Conservation (phyloP, 257 asterid genomes). For the Nicotiana undulata region DNA sequence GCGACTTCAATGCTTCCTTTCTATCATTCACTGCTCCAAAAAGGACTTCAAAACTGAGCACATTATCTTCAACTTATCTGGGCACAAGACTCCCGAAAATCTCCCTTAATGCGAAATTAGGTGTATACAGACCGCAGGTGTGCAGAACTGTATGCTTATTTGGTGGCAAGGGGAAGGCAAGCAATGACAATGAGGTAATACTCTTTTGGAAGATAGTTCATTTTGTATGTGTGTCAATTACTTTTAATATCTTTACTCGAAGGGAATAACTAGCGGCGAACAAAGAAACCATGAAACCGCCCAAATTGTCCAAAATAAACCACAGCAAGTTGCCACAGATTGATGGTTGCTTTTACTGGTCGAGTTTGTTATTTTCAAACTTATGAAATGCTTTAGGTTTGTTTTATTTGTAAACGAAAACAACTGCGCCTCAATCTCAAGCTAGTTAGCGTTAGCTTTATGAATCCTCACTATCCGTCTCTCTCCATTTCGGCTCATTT, state of each 20-base stretch:
- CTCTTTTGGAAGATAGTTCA: neutral
- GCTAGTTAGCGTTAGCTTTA: neutral
- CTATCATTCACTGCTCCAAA: constrained; percentile 16
- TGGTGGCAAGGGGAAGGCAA: constrained; percentile 52
- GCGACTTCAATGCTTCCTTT: neutral
- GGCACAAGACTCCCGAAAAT: constrained; percentile 24
- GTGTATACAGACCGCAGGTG: constrained; percentile 16
- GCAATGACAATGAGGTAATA: constrained; percentile 47
- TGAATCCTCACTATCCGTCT: neutral
- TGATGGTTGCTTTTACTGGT: neutral
- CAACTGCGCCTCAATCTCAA: neutral
- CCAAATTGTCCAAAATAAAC: neutral
- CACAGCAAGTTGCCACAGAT: neutral
- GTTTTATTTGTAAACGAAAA: neutral
- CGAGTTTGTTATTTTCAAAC: neutral
- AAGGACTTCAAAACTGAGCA: constrained; percentile 9
- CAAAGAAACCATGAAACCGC: neutral
- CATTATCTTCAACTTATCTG: constrained; percentile 19
- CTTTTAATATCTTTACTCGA: neutral
- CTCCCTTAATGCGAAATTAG: constrained; percentile 21
- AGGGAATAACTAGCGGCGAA: neutral
- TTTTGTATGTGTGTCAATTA: neutral
- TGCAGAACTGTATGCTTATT: constrained; percentile 41
- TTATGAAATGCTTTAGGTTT: neutral
- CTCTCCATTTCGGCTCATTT: neutral